A percentile compares a stretch with the other conserved stretches of the same genome.
phyloP scores from a whole-genome alignment of 2,329 filamentous ascomycete species.

The Trichoderma guizhouense region DNA sequence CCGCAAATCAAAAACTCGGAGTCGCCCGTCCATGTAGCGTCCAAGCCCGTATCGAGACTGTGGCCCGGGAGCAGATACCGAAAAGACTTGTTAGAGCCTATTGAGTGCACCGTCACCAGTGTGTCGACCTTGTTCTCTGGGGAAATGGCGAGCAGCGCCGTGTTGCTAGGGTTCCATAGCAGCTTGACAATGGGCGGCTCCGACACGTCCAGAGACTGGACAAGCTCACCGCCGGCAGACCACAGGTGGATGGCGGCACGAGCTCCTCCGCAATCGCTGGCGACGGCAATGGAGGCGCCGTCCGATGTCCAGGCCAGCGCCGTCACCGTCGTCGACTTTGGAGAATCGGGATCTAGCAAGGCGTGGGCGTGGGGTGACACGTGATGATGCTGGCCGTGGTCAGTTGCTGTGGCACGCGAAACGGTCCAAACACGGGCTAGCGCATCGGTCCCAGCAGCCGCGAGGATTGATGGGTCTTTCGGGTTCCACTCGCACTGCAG shows the following conservation, averaged over 20 bases:
- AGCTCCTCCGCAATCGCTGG: slow-evolving; percentile 50
- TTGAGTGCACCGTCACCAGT: slow-evolving; percentile 54
- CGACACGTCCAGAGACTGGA: slow-evolving; percentile 54
- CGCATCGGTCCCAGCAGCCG: slow-evolving; percentile 66
- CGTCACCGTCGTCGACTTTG: slow-evolving; percentile 52
- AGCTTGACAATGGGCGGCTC: slow-evolving; percentile 62
- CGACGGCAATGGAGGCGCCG: slow-evolving; percentile 55
- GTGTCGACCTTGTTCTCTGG: slow-evolving; percentile 51
- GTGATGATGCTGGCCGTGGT: slow-evolving; percentile 42
- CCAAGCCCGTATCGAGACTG: slow-evolving; percentile 51
- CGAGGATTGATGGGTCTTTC: slow-evolving; percentile 60
- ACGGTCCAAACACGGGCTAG: slow-evolving; percentile 68
- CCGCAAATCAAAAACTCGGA: slow-evolving; percentile 58
- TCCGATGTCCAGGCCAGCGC: slow-evolving; percentile 60
- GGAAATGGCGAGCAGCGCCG: slow-evolving; percentile 55
- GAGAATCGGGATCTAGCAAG: slow-evolving; percentile 52
- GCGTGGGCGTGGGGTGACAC: slow-evolving; percentile 36
- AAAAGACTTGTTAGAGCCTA: slow-evolving; percentile 41
- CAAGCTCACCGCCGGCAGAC: slow-evolving; percentile 49
- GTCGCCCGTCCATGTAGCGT: slow-evolving; percentile 59
- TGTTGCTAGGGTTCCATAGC: slow-evolving; percentile 56
- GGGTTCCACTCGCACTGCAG: slow-evolving; percentile 69
- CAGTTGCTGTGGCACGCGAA: slow-evolving; percentile 49
- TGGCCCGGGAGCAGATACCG: slow-evolving; percentile 49
- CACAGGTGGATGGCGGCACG: slow-evolving; percentile 55